phyloP scores from a whole-genome alignment of 140 eudicot species.

The Anethum foeniculum region DNA sequence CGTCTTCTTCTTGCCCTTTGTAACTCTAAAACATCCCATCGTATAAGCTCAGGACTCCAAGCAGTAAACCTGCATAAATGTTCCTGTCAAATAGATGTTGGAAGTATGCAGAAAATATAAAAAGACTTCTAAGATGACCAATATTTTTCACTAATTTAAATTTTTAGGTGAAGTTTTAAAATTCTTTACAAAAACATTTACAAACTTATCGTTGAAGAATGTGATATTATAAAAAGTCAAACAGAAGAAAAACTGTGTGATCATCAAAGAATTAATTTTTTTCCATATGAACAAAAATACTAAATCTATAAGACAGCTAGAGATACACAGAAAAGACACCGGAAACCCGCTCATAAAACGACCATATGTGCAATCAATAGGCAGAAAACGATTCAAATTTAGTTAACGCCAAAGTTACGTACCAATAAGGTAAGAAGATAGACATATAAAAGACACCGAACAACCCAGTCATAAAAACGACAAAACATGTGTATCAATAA shows the following conservation, averaged over 20 bases:
- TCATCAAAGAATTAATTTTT: background rate
- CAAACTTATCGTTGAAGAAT: background rate
- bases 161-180: background rate
- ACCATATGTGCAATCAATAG: background rate
- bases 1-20: conserved; percentile 74
- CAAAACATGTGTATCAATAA: background rate
- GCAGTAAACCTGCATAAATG: background rate
- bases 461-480: background rate
- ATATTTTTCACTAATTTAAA: background rate
- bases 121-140: background rate
- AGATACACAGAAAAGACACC: background rate
- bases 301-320: background rate
- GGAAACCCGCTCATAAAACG: background rate
- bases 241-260: background rate
- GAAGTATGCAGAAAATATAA: background rate
- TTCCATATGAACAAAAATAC: background rate
- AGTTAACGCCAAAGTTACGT: background rate
- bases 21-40: conserved; percentile 80
- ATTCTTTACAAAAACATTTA: background rate
- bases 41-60: conserved; percentile 4
- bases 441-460: background rate
- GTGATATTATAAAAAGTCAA: background rate
- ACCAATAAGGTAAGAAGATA: background rate
- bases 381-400: background rate
- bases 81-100: conserved; percentile 2